Evolutionary conservation across 2,329 filamentous ascomycete species (phyloP), one percentile per base, ranked within the genome.

Genomic region (Pseudocercospora vitis): DNA sequence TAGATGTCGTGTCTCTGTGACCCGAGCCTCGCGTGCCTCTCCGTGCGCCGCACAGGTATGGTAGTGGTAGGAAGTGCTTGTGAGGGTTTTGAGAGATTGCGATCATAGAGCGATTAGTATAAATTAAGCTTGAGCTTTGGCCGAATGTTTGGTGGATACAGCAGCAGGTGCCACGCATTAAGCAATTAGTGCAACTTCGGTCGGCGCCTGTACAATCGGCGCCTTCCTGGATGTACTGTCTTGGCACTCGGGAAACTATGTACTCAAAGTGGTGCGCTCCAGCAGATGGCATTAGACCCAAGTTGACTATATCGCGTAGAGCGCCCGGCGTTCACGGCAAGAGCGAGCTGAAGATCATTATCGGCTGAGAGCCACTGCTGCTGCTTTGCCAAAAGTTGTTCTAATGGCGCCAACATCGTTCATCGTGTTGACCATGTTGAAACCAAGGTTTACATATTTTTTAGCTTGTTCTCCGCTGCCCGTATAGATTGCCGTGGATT

Each of bases 401-500:
- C 60, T 59, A 24, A 71, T 48, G 33, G 66, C 67, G 28, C 52
- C 53, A n/a, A 67, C 63, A 49, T 71, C 68, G 16, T 63, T 70
- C 58, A 66, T 62, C 0, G 60, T 59, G 46, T 74, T 73, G 46
- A 80, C 73, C 75, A 82, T 79, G 53, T 81, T 76, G 63, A 81
- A 82, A 0, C 80, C 80, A 51, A 73, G 71, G 40, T 80, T 75
- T 3, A 77, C 78, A 64, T 77, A 82, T 46, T 72, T 69, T 59
- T 72, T 74, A 5, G 79, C 76, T 61, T 79, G 73, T 48, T 79
- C 77, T 0, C 79, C 79, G 37, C 71, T 74, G 1, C 74, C 77
- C 55, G 77, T 80, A 59, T 80, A 83, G 33, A 83, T 82, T 0
- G 78, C 80, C 1, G 75, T 74, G 53, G 71, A 75, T 70, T 82